Evolutionary conservation across 495 filamentous ascomycete genomes (phyloP).

Genomic region (Talaromyces thailandensis): DNA sequence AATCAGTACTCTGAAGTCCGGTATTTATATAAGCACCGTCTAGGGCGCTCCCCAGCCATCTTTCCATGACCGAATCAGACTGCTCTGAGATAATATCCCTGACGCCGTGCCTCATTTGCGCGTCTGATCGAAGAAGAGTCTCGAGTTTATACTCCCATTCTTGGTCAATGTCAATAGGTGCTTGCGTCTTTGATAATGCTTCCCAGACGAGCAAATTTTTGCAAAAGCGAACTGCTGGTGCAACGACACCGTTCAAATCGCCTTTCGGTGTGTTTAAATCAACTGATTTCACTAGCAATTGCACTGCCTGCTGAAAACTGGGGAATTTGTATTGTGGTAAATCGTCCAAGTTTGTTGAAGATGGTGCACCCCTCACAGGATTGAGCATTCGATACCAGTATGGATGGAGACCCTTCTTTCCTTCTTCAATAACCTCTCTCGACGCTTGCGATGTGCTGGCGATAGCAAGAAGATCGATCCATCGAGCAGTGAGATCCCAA

Average conservation of each 20-base stretch:
- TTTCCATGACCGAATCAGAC: slow-evolving; percentile 20
- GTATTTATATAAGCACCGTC: slow-evolving; percentile 46
- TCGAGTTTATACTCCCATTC: slow-evolving; percentile 83
- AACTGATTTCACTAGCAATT: slow-evolving; percentile 15
- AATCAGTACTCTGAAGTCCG: slow-evolving; percentile 40
- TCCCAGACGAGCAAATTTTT: slow-evolving; percentile 66
- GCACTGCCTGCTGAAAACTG: slow-evolving; percentile 27
- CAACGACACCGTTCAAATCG: slow-evolving; percentile 27
- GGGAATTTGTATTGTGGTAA: slow-evolving; percentile 36
- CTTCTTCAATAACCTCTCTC: slow-evolving; percentile 82
- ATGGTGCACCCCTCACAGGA: slow-evolving; percentile 21
- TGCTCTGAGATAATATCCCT: slow-evolving; percentile 36
- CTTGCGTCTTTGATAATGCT: slow-evolving; percentile 47
- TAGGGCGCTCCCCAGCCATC: slow-evolving; percentile 46
- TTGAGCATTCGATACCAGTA: slow-evolving; percentile 68
- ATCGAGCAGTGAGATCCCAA: slow-evolving; percentile 67
- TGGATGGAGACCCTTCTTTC: slow-evolving; percentile 75
- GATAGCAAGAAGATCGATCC: slow-evolving; percentile 79
- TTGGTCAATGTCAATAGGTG: slow-evolving; percentile 52
- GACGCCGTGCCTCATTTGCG: slow-evolving; percentile 48
- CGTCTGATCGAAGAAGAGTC: slow-evolving; percentile 55
- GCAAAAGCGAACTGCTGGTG: slow-evolving; percentile 59
- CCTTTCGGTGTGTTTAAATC: slow-evolving; percentile 6
- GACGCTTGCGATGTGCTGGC: slow-evolving; percentile 50
- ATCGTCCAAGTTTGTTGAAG: slow-evolving; percentile 12